Percentiles rank a stretch among this genome's conserved stretches.
Conservation (phyloP, 345 rosid species). For the Anastatica hierochuntica region DNA sequence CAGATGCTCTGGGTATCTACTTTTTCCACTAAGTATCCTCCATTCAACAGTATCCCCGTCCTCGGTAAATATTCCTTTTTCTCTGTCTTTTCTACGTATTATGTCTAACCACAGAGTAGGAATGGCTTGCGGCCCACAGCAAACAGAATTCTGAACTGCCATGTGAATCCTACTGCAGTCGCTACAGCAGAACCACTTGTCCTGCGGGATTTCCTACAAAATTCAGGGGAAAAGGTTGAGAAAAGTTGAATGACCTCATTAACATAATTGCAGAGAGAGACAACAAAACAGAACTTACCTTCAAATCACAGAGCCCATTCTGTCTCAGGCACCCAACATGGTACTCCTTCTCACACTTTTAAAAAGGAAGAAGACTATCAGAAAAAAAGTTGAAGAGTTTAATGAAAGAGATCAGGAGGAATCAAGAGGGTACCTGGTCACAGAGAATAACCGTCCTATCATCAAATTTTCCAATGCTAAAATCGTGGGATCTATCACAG, state of each 20-base stretch:
- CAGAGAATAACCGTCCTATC: conserved; percentile 85
- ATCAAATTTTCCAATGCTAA: conserved; percentile 55
- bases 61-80: conserved; percentile 52
- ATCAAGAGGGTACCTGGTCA: conserved; percentile 70
- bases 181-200: conserved; percentile 81
- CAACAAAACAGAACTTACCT: conserved; percentile 40
- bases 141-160: conserved; percentile 52
- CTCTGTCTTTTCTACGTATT: conserved; percentile 53
- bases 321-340: conserved; percentile 90
- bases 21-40: conserved; percentile 77
- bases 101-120: conserved; percentile 40
- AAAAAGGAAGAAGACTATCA: conserved; percentile 20
- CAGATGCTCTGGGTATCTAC: conserved; percentile 55
- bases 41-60: conserved; percentile 44
- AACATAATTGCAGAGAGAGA: neutral
- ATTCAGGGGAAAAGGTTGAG: conserved; percentile 4
- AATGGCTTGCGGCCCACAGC: conserved; percentile 46
- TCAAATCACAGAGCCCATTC: conserved; percentile 63
- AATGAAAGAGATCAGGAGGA: neutral
- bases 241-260: conserved; percentile 11
- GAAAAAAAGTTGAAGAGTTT: neutral
- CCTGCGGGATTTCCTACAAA: conserved; percentile 68
- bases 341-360: conserved; percentile 94
- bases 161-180: conserved; percentile 63
- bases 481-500: conserved; percentile 61